Conservation (phyloP, 129 eudicot genomes). For the Rutidosis leptorrhynchoides region DNA sequence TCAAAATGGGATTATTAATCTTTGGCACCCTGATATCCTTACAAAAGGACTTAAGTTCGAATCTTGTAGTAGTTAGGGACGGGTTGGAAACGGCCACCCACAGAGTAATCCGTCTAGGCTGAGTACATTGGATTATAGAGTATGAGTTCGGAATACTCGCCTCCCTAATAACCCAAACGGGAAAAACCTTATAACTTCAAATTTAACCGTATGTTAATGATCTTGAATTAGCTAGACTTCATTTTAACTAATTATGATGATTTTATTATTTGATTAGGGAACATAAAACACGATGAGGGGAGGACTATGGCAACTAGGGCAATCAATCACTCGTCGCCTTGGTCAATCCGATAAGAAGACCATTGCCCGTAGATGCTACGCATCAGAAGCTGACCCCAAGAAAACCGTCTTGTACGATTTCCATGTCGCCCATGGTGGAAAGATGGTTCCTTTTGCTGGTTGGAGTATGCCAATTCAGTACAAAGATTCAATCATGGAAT, state of each 20-base stretch:
- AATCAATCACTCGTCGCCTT: constrained; percentile 85
- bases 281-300: constrained; percentile 70
- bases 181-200: no score
- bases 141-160: no score
- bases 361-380: constrained; percentile 61
- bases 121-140: no score
- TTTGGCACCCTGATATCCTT: neutral
- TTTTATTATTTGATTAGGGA: constrained; percentile 8
- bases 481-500: constrained; percentile 96
- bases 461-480: constrained; percentile 99
- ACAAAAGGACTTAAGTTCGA: no score
- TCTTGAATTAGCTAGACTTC: neutral
- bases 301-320: constrained; percentile 95
- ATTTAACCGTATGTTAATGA: neutral
- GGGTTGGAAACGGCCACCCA: no score
- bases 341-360: constrained; percentile 81
- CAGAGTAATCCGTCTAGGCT: no score
- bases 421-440: constrained; percentile 90
- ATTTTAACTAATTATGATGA: constrained; percentile 10
- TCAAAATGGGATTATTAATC: neutral
- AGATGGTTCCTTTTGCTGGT: constrained; percentile 98
- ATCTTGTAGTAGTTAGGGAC: no score
- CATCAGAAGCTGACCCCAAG: constrained; percentile 87
- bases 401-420: constrained; percentile 86
- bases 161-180: no score